Evolutionary conservation across 768 basidiomycete species (phyloP), one percentile per base, ranked within the genome.

Genomic region (Suillus subluteus): DNA sequence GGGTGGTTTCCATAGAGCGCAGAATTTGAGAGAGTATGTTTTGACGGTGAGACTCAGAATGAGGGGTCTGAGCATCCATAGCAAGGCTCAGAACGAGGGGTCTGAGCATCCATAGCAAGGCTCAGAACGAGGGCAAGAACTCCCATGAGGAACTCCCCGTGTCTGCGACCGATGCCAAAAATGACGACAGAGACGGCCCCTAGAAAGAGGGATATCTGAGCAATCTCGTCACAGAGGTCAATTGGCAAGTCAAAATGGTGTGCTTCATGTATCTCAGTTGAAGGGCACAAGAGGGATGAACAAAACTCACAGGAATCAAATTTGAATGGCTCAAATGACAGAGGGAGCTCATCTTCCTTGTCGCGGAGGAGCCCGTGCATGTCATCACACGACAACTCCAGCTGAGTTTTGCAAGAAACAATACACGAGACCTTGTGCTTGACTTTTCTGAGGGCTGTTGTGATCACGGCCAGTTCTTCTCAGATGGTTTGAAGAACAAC

Each of bases 81-180:
- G 44, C 1, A 18, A 9, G 44, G n/a, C 44, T 46, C 44, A 21
- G 44, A 46, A 21, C n/a, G 44, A 46, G 44, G 44, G 44, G 7
- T n/a, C 44, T 46, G 44, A 46, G 44, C 21, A 21, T 46, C 44
- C 44, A 46, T 46, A 4, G 63, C 44, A 11, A 68, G 43, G 44
- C 52, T 37, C 16, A 75, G 50, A 38, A 73, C 43, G n/a, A 73
- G 43, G 15, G 62, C 52, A 15, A 74, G 35, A 8, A 70, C 59
- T 16, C 63, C 41, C 2, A 77, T 58, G 41, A 77, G 61, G 40
- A 75, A 70, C 16, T 76, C 67, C 18, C 65, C 54, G 0, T 44
- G 52, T 8, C 30, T 50, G 16, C n/a, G 66, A 37, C 72, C 50
- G 13, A 73, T 43, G 15, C 68, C 68, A 43, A n/a, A n/a, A n/a